A percentile compares a stretch with the other conserved stretches of the same genome.
phyloP scores from a whole-genome alignment of 305 asterid species.

The Fraxinus paxiana region DNA sequence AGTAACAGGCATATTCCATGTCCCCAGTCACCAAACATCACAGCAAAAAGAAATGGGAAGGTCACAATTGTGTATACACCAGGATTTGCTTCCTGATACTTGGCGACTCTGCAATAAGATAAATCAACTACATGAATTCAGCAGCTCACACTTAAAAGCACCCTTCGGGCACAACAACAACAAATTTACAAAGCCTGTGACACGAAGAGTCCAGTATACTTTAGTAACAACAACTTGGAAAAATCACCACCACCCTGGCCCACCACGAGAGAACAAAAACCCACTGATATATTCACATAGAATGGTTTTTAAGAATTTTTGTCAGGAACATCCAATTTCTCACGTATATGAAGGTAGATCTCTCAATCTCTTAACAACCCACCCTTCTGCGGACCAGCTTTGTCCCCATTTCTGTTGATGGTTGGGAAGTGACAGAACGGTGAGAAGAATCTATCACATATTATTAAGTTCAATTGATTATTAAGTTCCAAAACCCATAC shows the following conservation, averaged over 20 bases:
- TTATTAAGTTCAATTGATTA: neutral
- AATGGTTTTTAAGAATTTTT: neutral
- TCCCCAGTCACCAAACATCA: conserved; percentile 99
- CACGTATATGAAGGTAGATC: neutral
- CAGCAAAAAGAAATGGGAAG: conserved; percentile 90
- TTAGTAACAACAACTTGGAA: neutral
- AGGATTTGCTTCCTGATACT: conserved; percentile 96
- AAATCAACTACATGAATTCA: neutral
- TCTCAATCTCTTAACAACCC: neutral
- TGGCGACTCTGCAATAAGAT: conserved; percentile 69
- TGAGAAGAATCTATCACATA: neutral
- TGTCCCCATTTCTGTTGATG: neutral
- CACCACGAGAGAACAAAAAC: neutral
- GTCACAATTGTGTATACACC: conserved; percentile 88
- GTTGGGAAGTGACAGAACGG: neutral
- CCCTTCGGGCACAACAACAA: neutral
- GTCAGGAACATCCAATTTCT: neutral
- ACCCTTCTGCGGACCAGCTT: neutral
- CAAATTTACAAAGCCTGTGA: neutral
- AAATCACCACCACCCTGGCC: neutral
- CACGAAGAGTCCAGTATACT: neutral
- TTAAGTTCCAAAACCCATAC: neutral
- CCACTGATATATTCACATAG: neutral
- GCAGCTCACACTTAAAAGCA: neutral
- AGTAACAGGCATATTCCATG: conserved; percentile 91